Percentiles rank a stretch among this genome's conserved stretches.
Conservation (phyloP, 129 eudicot species). For the Artemisia argyi region DNA sequence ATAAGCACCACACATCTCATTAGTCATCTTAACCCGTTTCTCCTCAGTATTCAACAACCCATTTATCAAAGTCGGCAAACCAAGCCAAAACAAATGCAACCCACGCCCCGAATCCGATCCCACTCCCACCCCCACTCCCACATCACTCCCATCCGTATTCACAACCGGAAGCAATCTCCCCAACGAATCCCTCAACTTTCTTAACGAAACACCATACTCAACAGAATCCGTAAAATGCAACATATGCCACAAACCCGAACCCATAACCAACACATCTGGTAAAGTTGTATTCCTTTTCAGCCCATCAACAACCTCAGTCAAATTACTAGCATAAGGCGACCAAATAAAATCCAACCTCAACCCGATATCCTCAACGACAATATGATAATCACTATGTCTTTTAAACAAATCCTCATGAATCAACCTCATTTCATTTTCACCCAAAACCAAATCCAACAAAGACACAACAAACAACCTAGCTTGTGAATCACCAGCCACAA, state of each 20-base stretch:
- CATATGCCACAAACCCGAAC: conserved; percentile 97
- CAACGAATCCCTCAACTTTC: conserved; percentile 45
- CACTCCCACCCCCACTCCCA: conserved; percentile 28
- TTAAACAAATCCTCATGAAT: conserved; percentile 80
- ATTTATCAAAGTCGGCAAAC: conserved; percentile 78
- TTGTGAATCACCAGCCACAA: conserved; percentile 96
- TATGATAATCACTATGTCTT: conserved; percentile 87
- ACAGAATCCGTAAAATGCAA: conserved; percentile 55
- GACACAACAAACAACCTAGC: conserved; percentile 72
- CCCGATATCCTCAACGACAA: conserved; percentile 63
- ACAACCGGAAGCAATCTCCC: conserved; percentile 46
- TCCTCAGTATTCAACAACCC: conserved; percentile 77
- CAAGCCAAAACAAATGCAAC: conserved; percentile 86
- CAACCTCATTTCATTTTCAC: conserved; percentile 47
- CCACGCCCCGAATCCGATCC: conserved; percentile 40
- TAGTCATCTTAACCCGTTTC: conserved; percentile 80
- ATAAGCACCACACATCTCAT: conserved; percentile 43
- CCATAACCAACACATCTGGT: conserved; percentile 92
- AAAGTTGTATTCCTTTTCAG: conserved; percentile 40
- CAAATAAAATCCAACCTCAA: conserved; percentile 84
- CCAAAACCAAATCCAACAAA: conserved; percentile 69
- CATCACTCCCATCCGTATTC: conserved; percentile 22
- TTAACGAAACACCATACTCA: conserved; percentile 57
- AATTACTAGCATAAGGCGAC: conserved; percentile 78
- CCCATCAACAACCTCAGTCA: conserved; percentile 44